phyloP scores from a whole-genome alignment of 2,329 filamentous ascomycete genomes.

The Akanthomyces uredinophilus region DNA sequence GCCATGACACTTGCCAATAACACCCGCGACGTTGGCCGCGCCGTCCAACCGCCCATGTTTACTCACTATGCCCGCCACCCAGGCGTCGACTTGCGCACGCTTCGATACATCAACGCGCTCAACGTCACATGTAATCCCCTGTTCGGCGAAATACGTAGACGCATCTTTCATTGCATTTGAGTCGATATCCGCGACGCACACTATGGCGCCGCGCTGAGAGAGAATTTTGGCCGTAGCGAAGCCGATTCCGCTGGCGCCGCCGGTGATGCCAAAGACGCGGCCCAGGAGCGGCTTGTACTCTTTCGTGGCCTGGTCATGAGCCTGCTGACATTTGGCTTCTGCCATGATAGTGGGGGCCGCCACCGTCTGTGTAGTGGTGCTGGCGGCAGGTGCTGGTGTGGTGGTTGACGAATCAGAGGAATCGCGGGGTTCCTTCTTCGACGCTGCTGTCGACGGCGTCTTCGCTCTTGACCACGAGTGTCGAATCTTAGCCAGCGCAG shows the following conservation, averaged over 20 bases:
- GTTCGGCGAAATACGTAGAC: constrained; percentile 25
- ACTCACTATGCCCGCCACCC: constrained; percentile 40
- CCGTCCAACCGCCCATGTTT: constrained; percentile 47
- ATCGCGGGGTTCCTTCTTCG: not conserved
- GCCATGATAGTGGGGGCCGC: not conserved
- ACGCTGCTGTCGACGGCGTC: not conserved
- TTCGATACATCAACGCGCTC: constrained; percentile 43
- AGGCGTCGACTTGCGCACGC: constrained; percentile 42
- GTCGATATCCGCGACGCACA: constrained; percentile 35
- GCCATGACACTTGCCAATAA: constrained; percentile 40
- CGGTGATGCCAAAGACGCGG: constrained; percentile 28
- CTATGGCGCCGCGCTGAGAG: constrained; percentile 29
- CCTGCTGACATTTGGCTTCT: not conserved
- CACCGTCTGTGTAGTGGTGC: not conserved
- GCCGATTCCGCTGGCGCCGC: constrained; percentile 35
- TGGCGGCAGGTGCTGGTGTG: not conserved
- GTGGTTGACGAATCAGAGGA: not conserved
- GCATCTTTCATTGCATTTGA: constrained; percentile 27
- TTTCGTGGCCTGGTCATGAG: not conserved
- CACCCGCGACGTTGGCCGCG: constrained; percentile 49
- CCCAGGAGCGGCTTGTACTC: constrained; percentile 13
- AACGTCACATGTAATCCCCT: constrained; percentile 25
- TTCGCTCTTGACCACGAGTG: not conserved
- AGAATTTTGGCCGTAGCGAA: constrained; percentile 36
- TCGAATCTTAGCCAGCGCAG: constrained; percentile 1